Evolutionary conservation across 108 stramenopile genomes (phyloP).

Genomic region (Ochromonas danica): DNA sequence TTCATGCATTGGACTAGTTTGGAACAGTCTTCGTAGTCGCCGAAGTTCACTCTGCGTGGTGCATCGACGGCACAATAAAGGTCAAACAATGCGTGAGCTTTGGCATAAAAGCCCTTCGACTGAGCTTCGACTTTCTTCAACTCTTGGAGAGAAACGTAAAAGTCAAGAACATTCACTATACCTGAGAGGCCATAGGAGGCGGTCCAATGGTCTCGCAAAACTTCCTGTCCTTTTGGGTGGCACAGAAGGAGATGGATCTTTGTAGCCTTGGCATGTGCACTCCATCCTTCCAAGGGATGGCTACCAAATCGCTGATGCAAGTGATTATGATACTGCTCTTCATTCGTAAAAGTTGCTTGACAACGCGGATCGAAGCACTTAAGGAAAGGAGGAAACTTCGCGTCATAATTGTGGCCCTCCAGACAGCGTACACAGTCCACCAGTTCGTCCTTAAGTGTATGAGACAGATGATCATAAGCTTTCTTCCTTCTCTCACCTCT

Average conservation of each 20-base stretch:
- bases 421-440: background rate
- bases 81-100: constrained; percentile 4
- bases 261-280: background rate
- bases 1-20: background rate
- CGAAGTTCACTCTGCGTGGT: background rate
- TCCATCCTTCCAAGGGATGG: background rate
- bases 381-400: background rate
- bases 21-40: background rate
- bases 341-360: constrained; percentile 12
- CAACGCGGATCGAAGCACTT: background rate
- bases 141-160: constrained; percentile 6
- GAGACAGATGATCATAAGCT: background rate
- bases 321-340: constrained; percentile 21
- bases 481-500: background rate
- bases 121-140: constrained; percentile 2
- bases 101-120: background rate
- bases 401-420: background rate
- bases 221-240: constrained; percentile 1
- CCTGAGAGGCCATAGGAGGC: background rate
- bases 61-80: background rate
- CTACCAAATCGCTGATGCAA: background rate
- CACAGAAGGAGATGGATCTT: background rate
- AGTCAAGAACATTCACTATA: constrained; percentile 1
- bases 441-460: background rate
- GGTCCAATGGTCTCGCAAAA: background rate